Base-by-base conservation (phyloP, 2,329 filamentous ascomycete genomes). In the Aspergillus carbonarius region DNA sequence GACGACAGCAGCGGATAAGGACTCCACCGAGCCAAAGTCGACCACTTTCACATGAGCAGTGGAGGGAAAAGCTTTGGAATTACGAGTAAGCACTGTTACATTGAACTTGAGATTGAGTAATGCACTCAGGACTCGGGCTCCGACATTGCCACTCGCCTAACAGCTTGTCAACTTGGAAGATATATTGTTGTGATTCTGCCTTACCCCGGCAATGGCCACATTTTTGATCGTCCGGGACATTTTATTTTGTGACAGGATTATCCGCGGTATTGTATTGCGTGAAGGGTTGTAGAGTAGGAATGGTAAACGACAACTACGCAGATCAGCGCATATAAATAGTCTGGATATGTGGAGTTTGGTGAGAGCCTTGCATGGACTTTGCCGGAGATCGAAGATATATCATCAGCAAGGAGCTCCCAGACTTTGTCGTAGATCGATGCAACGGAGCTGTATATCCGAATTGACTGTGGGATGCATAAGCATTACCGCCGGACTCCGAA, bases 41-140 rank as follows among this genome's bases (percentile, higher is more conserved):
- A 46, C 42, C 3, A 54, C 47, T 34, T 60, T 59, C 6, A 65
- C 51, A 7, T 23, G 35, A 42, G 46, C 59, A 30, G 15, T 55
- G 10, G 50, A 47, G 18, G 61, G 59, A 10, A 63, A 63, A 5
- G 54, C 15, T 49, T 56, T 62, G 20, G 58, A 10, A 37, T 35
- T 58, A 20, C 63, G 63, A 48, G 44, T 62, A 4, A 65, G 54
- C 23, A 65, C 55, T 1, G 61, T 65, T 5, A 63, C 61, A 32
- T 62, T 56, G 57, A 65, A 65, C 15, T 58, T 37, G 6, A 50
- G 57, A 15, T 23, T 25, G 44, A 65, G 59, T n/a, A 65, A 37
- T 37, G 61, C 63, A 18, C 27, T 18, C 2, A 60, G 18, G 0
- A 46, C 42, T 4, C 25, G 42, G 2, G 17, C 15, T 10, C 42